Evolutionary conservation across 139 green algal species (phyloP).

Genomic region (Chlamydomonas applanata): DNA sequence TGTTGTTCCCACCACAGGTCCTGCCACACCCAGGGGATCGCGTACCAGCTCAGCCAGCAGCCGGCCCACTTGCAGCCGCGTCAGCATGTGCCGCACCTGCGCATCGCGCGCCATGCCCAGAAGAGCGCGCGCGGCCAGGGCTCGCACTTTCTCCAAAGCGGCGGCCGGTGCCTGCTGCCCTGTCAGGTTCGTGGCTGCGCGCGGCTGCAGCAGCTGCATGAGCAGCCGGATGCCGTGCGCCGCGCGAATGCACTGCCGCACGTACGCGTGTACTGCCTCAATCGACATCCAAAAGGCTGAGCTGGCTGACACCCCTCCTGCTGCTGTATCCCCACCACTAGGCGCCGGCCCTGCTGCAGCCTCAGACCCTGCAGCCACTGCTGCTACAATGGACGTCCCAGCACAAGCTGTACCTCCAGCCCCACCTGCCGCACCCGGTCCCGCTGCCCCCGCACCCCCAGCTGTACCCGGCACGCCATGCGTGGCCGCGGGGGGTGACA

Average conservation of each 20-base stretch:
- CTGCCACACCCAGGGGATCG: slow-evolving; percentile 35
- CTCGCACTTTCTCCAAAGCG: slow-evolving; percentile 33
- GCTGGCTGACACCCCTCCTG: neutral
- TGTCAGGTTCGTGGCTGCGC: neutral
- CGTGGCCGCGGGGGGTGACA: slow-evolving; percentile 14
- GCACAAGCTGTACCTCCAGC: neutral
- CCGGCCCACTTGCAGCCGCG: slow-evolving; percentile 64
- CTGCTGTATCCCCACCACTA: neutral
- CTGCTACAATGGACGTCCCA: neutral
- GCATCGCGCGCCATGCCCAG: slow-evolving; percentile 56
- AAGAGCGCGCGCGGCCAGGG: slow-evolving; percentile 46
- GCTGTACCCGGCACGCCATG: neutral
- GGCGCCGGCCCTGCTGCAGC: neutral
- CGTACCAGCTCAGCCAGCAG: slow-evolving; percentile 62
- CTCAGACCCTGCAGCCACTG: neutral
- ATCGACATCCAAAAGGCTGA: slow-evolving; percentile 24
- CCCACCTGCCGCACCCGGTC: slow-evolving; percentile 19
- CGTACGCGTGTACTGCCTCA: slow-evolving; percentile 42
- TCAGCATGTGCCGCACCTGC: slow-evolving; percentile 64
- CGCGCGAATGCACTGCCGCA: slow-evolving; percentile 45
- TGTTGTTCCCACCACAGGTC: slow-evolving; percentile 36
- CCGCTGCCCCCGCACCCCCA: slow-evolving; percentile 9
- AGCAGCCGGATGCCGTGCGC: slow-evolving; percentile 60
- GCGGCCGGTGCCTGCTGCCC: neutral
- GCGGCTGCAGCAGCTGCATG: slow-evolving; percentile 48